Conservation (phyloP, 2,329 filamentous ascomycete genomes). For the Grosmannia serpens region DNA sequence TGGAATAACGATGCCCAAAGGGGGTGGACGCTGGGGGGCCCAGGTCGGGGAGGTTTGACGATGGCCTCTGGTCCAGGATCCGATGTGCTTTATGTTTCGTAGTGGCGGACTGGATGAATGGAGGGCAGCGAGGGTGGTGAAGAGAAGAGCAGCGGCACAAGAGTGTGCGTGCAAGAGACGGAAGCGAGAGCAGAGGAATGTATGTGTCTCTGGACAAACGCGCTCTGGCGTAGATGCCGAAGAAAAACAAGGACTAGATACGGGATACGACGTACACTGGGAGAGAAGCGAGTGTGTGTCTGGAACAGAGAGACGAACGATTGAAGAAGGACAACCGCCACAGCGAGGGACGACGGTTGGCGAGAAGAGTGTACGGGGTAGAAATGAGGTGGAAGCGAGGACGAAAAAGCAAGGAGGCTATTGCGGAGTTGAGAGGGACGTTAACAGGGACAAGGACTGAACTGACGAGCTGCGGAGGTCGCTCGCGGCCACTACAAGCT, state of each 20-base stretch:
- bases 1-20: neutral
- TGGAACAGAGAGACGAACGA: slow-evolving; percentile 21
- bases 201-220: neutral
- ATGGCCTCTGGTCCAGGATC: neutral
- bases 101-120: neutral
- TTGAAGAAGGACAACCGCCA: slow-evolving; percentile 30
- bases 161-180: neutral
- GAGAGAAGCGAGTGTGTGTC: neutral
- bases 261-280: neutral
- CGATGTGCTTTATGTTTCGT: neutral
- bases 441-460: neutral
- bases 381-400: slow-evolving; percentile 3
- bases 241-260: slow-evolving; percentile 5
- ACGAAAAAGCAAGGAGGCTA: slow-evolving; percentile 1
- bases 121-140: neutral
- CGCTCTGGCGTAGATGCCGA: neutral
- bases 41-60: neutral
- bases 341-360: slow-evolving; percentile 45
- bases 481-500: neutral
- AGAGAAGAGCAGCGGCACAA: neutral
- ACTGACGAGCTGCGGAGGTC: neutral
- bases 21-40: neutral
- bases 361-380: slow-evolving; percentile 16
- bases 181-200: neutral
- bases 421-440: neutral